Evolutionary conservation across 176 grass and related monocot genomes (phyloP), one percentile per base, ranked within the genome.

Genomic region (Oryza meyeriana): DNA sequence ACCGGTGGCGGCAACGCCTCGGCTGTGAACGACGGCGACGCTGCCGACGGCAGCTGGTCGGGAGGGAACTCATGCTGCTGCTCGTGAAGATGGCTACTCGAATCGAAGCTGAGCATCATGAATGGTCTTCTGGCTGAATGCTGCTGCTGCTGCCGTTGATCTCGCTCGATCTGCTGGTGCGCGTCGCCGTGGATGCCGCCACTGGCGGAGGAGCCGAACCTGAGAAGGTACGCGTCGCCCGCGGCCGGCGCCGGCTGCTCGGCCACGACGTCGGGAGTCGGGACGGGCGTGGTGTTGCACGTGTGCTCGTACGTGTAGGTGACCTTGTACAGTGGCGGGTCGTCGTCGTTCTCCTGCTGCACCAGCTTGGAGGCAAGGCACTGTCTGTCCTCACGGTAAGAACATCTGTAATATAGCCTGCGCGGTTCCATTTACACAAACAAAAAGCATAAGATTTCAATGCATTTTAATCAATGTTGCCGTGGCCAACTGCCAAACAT

Each of bases 331-430:
- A 87, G 45, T 11, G 92, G 79, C 17, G 89, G 86, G 26, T 83
- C 86, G 16, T 75, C 76, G 69, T 55, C n/a, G 81, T 64, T 86
- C 72, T 89, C 66, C 71, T 84, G 84, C 42, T 94, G 92, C 36
- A 94, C 68, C 55, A 89, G 87, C 79, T 89, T 94, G 9, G 87
- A 86, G 28, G 92, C 92, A 7, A 87, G 68, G 72, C 92, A 94
- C 9, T 84, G 66, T 35, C 61, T 73, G 33, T 92, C 84, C 6
- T 71, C 87, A 58, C 92, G 87, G 78, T 91, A 94, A 69, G 87
- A 89, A 27, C 92, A 94, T 85, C 89, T 89, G 84, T 87, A 94
- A 59, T 88, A 91, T 48, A 88, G 29, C 79, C 89, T 89, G 69
- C 30, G 59, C 30, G 59, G 10, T 64, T 7, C 40, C 50, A 32